Percentiles rank a stretch among this genome's conserved stretches.
These are phyloP conservation scores for Pleurotus eryngii DNA, from an alignment of 768 basidiomycete genomes.

Conservation along the genomic window DNA sequence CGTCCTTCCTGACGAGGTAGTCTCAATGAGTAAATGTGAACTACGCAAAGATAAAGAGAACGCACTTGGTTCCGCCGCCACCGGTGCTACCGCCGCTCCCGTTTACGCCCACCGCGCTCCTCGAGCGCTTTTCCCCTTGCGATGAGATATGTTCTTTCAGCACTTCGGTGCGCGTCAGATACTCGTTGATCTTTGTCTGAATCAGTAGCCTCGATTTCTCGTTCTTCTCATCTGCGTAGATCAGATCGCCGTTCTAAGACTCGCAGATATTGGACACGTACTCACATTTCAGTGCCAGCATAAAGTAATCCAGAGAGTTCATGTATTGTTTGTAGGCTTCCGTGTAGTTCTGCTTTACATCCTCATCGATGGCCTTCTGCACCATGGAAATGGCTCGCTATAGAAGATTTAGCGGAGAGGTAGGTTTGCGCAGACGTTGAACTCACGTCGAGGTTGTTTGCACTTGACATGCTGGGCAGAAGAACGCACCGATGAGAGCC, in stretches of 20 bases:
- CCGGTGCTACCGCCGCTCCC: slow-evolving; percentile 39
- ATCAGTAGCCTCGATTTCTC: slow-evolving; percentile 87
- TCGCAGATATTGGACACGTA: slow-evolving; percentile 18
- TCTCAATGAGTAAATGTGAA: background rate
- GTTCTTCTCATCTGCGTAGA: slow-evolving; percentile 80
- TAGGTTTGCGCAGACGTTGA: background rate
- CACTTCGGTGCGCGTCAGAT: slow-evolving; percentile 87
- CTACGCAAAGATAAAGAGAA: slow-evolving; percentile 1
- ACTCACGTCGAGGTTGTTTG: slow-evolving; percentile 33
- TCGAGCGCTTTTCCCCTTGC: slow-evolving; percentile 60
- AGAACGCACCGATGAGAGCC: background rate
- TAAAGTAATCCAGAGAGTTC: slow-evolving; percentile 96
- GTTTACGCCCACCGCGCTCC: slow-evolving; percentile 46
- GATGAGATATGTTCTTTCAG: slow-evolving; percentile 78
- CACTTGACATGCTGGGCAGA: slow-evolving; percentile 24
- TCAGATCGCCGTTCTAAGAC: slow-evolving; percentile 3
- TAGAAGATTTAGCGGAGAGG: background rate
- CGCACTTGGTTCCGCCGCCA: slow-evolving; percentile 45
- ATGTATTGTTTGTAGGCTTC: slow-evolving; percentile 95
- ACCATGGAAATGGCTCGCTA: slow-evolving; percentile 15
- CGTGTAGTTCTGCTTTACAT: slow-evolving; percentile 87
- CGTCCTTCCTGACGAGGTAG: slow-evolving; percentile 32
- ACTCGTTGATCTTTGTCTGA: slow-evolving; percentile 84
- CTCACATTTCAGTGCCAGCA: slow-evolving; percentile 91
- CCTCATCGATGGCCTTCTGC: slow-evolving; percentile 70